phyloP scores from a whole-genome alignment of 495 filamentous ascomycete genomes.

The Neurospora sp. region DNA sequence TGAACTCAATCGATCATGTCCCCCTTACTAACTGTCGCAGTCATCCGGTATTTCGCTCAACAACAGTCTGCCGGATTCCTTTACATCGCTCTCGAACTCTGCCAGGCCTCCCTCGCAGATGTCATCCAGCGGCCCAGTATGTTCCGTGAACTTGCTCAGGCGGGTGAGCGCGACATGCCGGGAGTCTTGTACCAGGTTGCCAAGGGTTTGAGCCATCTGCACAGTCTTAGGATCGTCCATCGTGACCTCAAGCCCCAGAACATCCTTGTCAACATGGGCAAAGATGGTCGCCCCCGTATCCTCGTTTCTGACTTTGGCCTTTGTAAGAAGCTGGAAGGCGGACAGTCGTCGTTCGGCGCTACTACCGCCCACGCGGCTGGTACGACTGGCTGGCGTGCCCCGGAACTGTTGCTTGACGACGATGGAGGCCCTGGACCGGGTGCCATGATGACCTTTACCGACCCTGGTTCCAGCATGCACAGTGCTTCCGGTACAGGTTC shows the following conservation, averaged over 20 bases:
- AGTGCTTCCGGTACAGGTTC: constrained; percentile 33
- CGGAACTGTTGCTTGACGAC: constrained; percentile 82
- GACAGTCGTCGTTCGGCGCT: constrained; percentile 86
- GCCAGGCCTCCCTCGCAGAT: constrained; percentile 85
- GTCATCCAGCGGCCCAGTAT: constrained; percentile 57
- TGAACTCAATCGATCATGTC: background rate
- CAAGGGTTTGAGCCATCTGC: constrained; percentile 76
- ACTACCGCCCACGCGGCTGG: constrained; percentile 91
- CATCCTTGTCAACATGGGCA: constrained; percentile 64
- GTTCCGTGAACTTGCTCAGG: constrained; percentile 38
- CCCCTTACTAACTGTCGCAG: constrained; percentile 30
- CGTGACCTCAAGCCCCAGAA: constrained; percentile 97
- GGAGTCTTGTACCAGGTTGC: constrained; percentile 77
- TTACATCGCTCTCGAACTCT: constrained; percentile 95
- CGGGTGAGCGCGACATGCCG: constrained; percentile 47
- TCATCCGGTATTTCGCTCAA: constrained; percentile 91
- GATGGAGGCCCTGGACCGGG: constrained; percentile 28
- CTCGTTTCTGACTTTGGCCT: constrained; percentile 96
- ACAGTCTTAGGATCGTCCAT: constrained; percentile 89
- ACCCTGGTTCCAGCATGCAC: constrained; percentile 31
- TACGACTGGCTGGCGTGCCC: constrained; percentile 91
- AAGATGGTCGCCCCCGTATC: constrained; percentile 57
- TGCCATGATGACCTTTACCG: constrained; percentile 21
- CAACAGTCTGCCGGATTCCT: constrained; percentile 83
- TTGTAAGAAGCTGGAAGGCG: constrained; percentile 95